Conservation (phyloP, 108 stramenopile genomes). For the Mayamaea pseudoterrestris region DNA sequence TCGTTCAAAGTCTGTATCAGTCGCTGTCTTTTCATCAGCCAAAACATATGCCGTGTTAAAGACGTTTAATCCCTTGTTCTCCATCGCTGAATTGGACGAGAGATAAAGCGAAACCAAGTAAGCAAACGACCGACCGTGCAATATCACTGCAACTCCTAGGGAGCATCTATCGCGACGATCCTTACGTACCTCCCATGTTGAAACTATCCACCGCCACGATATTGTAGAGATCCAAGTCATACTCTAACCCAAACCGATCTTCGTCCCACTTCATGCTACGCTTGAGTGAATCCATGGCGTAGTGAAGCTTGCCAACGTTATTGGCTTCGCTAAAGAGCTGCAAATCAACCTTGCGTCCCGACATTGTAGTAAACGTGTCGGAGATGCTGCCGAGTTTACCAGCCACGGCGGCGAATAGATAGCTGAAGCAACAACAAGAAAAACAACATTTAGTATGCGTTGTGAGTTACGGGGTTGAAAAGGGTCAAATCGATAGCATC, state of each 20-base stretch:
- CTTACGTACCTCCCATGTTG: constrained; percentile 84
- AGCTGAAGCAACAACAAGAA: no score
- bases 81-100: constrained; percentile 99
- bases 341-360: constrained; percentile 69
- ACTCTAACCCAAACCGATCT: constrained; percentile 87
- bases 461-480: no score
- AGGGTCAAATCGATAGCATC: no score
- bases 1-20: constrained; percentile 85
- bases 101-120: constrained; percentile 29
- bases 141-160: neutral
- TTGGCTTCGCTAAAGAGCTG: constrained; percentile 75
- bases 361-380: constrained; percentile 56
- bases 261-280: constrained; percentile 94
- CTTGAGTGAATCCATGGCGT: constrained; percentile 84
- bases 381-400: constrained; percentile 77
- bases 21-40: constrained; percentile 85
- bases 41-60: constrained; percentile 96
- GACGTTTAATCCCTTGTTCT: constrained; percentile 89
- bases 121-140: constrained; percentile 7
- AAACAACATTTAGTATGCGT: no score
- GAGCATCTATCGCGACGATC: neutral
- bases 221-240: constrained; percentile 92
- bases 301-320: constrained; percentile 74
- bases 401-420: constrained; percentile 91
- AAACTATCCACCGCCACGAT: constrained; percentile 88